Percentiles rank a stretch among this genome's conserved stretches.
phyloP scores from a whole-genome alignment of 2,329 filamentous ascomycete genomes.

The Epichloe aotearoae region DNA sequence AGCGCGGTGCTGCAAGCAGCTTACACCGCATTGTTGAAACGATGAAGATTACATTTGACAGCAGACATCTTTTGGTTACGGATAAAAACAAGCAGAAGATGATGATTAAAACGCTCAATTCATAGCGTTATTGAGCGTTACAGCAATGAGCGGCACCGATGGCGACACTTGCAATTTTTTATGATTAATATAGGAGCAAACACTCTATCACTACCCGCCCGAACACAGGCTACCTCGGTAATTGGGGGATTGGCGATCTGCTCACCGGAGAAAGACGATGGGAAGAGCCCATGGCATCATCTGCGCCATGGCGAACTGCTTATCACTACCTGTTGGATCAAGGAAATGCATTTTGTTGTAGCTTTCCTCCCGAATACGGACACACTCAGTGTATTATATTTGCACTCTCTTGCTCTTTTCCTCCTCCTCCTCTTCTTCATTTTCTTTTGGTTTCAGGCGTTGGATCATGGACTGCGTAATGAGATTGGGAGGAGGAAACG shows the following conservation, averaged over 20 bases:
- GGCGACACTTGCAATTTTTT: neutral
- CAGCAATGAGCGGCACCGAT: constrained; percentile 1
- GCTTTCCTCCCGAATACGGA: neutral
- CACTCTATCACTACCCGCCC: neutral
- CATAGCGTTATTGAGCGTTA: constrained; percentile 21
- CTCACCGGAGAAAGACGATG: neutral
- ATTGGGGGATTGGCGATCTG: neutral
- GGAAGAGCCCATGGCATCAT: neutral
- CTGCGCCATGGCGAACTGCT: neutral
- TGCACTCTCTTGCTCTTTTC: constrained; percentile 1
- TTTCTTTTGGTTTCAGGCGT: constrained; percentile 5
- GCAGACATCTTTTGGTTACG: constrained; percentile 52
- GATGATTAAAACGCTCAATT: constrained; percentile 57
- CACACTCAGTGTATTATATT: neutral
- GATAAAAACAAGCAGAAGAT: constrained; percentile 55
- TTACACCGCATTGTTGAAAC: constrained; percentile 75
- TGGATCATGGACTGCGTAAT: constrained; percentile 2
- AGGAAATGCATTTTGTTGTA: neutral
- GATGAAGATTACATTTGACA: constrained; percentile 54
- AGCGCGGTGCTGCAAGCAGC: constrained; percentile 79
- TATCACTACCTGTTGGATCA: constrained; percentile 1
- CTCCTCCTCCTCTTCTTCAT: constrained; percentile 5
- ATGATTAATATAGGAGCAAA: neutral
- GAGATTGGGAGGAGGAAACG: neutral
- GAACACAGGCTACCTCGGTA: neutral